These are phyloP conservation scores for Epichloe elymi DNA, from an alignment of 2,329 filamentous ascomycete genomes.

Conservation along the genomic window DNA sequence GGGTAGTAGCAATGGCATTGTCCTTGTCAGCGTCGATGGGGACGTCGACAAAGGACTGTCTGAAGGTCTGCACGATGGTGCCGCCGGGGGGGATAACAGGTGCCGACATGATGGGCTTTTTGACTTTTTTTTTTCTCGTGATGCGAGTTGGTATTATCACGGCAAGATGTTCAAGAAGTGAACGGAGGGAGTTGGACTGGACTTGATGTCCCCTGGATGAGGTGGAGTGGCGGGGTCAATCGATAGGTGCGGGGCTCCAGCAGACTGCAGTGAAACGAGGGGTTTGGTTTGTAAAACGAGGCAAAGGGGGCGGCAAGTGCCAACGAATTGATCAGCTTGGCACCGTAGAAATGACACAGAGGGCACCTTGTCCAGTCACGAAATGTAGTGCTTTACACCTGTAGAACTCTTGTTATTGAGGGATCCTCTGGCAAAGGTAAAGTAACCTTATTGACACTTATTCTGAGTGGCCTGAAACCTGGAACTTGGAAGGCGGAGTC, in stretches of 20 bases:
- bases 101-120: constrained; percentile 35
- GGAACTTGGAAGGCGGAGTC: too few relatives aligned
- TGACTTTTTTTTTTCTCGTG: not conserved
- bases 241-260: not conserved
- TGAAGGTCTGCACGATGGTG: constrained; percentile 78
- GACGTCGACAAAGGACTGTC: constrained; percentile 73
- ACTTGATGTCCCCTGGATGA: not conserved
- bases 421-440: too few relatives aligned
- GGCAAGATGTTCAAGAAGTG: not conserved
- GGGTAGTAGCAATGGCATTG: constrained; percentile 66
- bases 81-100: constrained; percentile 49
- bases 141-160: not conserved
- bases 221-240: not conserved
- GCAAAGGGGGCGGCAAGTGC: too few relatives aligned
- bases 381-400: too few relatives aligned
- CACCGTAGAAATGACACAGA: too few relatives aligned
- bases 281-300: too few relatives aligned
- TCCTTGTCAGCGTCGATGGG: constrained; percentile 59
- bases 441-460: too few relatives aligned
- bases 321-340: too few relatives aligned
- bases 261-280: not conserved
- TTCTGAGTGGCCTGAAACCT: too few relatives aligned
- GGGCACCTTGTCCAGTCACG: too few relatives aligned
- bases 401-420: too few relatives aligned
- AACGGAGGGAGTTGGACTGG: not conserved